These are phyloP conservation scores for Uncinocarpus reesii DNA, from an alignment of 2,329 filamentous ascomycete genomes.

Conservation along the genomic window DNA sequence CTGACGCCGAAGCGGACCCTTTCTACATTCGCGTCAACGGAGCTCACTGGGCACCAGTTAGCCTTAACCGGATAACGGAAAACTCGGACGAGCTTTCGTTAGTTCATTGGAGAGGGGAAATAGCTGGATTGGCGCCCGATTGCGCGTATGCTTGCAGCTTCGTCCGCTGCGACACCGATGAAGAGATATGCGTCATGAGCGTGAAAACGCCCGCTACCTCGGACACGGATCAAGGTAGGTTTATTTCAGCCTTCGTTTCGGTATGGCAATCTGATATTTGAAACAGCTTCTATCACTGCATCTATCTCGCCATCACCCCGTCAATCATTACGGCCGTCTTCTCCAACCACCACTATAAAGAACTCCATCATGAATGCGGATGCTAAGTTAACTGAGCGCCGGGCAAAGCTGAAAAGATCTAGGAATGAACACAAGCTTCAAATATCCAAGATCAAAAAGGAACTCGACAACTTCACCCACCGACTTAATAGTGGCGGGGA, in stretches of 20 bases:
- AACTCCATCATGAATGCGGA: constrained; percentile 55
- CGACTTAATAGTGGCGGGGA: constrained; percentile 50
- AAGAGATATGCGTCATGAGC: constrained; percentile 50
- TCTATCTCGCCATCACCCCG: constrained; percentile 43
- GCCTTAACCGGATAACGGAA: constrained; percentile 41
- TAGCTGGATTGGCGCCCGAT: constrained; percentile 54
- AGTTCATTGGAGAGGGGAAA: constrained; percentile 50
- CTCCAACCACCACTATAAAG: constrained; percentile 54
- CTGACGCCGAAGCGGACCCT: constrained; percentile 40
- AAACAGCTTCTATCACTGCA: constrained; percentile 23
- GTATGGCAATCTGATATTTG: constrained; percentile 17
- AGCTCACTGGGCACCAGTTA: constrained; percentile 54
- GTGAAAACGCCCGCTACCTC: constrained; percentile 52
- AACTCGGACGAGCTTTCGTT: constrained; percentile 36
- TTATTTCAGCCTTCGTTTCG: constrained; percentile 5
- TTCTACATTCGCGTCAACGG: constrained; percentile 58
- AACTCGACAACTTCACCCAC: constrained; percentile 49
- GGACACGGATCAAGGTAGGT: constrained; percentile 48
- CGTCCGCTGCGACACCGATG: constrained; percentile 46
- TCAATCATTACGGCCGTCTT: constrained; percentile 51
- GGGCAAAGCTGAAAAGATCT: constrained; percentile 48
- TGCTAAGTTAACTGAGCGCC: constrained; percentile 49
- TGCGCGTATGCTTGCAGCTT: constrained; percentile 57
- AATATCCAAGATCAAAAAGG: constrained; percentile 49
- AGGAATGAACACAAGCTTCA: constrained; percentile 53